Evolutionary conservation across 2,329 filamentous ascomycete species (phyloP), one percentile per base, ranked within the genome.

Genomic region (Xylaria sp.): DNA sequence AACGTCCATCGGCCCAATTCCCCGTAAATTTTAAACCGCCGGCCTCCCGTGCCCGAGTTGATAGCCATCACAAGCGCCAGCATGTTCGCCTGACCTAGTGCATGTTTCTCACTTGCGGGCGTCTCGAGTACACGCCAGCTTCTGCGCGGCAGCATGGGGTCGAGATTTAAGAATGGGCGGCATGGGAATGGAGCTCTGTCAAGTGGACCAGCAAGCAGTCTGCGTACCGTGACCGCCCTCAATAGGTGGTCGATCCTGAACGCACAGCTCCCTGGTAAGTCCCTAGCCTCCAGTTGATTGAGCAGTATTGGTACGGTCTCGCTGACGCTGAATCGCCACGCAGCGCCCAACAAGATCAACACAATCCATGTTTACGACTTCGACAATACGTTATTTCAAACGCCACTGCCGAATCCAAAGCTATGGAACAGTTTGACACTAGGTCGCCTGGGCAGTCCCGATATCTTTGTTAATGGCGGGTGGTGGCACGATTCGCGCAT

Each of bases 401-500:
- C 91, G 13, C 95, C 95, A 5, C 80, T 97, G 1, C 95, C 95
- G 1, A 98, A 97, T 72, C 87, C 88, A 3, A 89, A 92, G 68
- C 76, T 99, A 72, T 99, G 95, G 95, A 90, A 89, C 67, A 85
- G 86, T 1, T 81, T 83, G 31, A 94, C 92, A 0, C 87, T 96
- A 51, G 92, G 92, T 48, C 84, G 88, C 62, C 82, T 99, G 10
- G 87, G 90, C 62, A 88, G 83, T 47, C 88, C 90, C 67, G 90
- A 96, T 67, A 83, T 85, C 54, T 91, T 98, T 69, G 80, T 87
- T 64, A 90, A 90, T 68, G 94, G 93, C 67, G 93, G 94, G 65
- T 99, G 95, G 95, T 99, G 95, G 95, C 95, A 99, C 77, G 93
- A 98, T 73, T 85, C 87, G 43, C 87, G 87, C 65, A 93, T 99